Evolutionary conservation across 768 basidiomycete species (phyloP), one percentile per base, ranked within the genome.

Genomic region (Hypsizygus marmoreus): DNA sequence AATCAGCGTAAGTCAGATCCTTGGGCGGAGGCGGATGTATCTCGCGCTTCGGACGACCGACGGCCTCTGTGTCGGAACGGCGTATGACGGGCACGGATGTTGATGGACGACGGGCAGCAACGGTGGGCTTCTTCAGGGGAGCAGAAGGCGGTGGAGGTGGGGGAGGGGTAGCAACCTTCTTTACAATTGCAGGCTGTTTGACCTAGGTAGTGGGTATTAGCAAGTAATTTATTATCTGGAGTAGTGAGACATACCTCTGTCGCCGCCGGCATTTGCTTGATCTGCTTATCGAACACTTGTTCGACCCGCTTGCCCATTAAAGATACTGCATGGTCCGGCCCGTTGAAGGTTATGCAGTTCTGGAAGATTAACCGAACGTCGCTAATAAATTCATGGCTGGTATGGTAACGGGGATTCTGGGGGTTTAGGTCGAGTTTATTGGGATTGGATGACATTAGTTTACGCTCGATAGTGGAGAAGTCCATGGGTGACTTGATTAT

Each of bases 401-500:
- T 82, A 40, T 68, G 54, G 59, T 97, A 98, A 19, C 86, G 85
- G n/a, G 86, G 87, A 50, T 88, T 88, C 44, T 71, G 66, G 4
- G 73, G 68, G 59, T 86, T 88, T 20, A 74, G 66, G 49, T 91
- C 90, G 11, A 82, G 88, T 60, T 91, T 93, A 41, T 70, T 56
- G 2, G 88, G 85, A 58, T 91, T 95, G 11, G 91, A 91, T 1
- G 87, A 81, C 25, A 55, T 58, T 32, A 98, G 75, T 69, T 97
- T 97, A 58, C 81, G 81, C 68, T 98, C 95, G 47, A 97, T 81
- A 33, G 95, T 97, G 3, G 83, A 77, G 35, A 99, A 78, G 63
- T 98, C 97, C 91, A 97, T 97, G 0, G 97, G 97, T 20, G 77
- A 80, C 60, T 85, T 90, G 68, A 99, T 81, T 61, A 98, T 82